Evolutionary conservation across 2,329 filamentous ascomycete species (phyloP).

Genomic region (Cladophialophora carrionii): DNA sequence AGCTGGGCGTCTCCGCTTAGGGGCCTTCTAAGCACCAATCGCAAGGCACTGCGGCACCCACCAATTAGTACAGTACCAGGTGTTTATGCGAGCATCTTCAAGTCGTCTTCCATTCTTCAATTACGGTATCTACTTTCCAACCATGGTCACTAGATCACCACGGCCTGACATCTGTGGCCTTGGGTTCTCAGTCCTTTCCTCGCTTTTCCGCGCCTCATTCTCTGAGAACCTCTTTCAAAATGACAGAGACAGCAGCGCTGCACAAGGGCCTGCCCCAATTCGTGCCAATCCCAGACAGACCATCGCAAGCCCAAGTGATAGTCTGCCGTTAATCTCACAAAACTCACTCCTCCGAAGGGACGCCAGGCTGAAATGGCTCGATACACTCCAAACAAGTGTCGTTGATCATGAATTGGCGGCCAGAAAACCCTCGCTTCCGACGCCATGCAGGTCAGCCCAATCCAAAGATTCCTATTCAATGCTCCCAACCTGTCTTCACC

Average conservation of each 20-base stretch:
- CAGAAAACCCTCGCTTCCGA: background rate
- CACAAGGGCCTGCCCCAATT: slow-evolving; percentile 12
- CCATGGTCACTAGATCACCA: slow-evolving; percentile 5
- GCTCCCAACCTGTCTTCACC: slow-evolving; percentile 14
- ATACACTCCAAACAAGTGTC: slow-evolving; percentile 15
- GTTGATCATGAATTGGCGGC: slow-evolving; percentile 15
- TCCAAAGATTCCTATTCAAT: slow-evolving; percentile 26
- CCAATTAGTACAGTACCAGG: no score
- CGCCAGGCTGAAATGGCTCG: slow-evolving; percentile 22
- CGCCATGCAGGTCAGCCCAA: slow-evolving; percentile 11
- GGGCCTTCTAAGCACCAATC: background rate
- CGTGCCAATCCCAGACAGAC: slow-evolving; percentile 11
- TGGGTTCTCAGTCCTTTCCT: slow-evolving; percentile 4
- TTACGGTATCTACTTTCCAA: slow-evolving; percentile 4
- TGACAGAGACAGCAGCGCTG: slow-evolving; percentile 4
- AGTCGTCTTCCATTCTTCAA: background rate
- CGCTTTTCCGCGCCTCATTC: background rate
- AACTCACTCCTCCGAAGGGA: slow-evolving; percentile 2
- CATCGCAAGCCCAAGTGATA: slow-evolving; percentile 2
- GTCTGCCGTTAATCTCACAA: slow-evolving; percentile 4
- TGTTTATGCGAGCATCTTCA: background rate
- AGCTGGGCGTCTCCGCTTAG: background rate
- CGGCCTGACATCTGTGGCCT: background rate
- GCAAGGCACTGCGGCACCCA: background rate
- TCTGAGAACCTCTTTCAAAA: background rate